Conservation (phyloP, 306 rosid genomes). For the Glycyrrhiza uralensis region DNA sequence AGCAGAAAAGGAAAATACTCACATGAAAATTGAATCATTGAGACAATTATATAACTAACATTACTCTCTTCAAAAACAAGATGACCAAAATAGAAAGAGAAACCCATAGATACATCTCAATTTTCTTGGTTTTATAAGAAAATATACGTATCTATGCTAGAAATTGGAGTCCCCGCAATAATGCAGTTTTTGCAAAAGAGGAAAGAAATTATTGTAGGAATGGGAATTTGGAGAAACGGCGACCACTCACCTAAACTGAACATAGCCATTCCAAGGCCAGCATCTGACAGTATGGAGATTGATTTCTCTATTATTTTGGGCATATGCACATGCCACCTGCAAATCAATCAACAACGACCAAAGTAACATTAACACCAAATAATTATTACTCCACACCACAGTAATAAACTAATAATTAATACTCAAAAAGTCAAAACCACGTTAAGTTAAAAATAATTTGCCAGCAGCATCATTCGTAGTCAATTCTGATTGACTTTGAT, state of each 20-base stretch:
- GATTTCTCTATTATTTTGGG: slow-evolving; percentile 73
- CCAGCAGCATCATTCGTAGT: background rate
- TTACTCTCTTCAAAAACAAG: background rate
- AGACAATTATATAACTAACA: background rate
- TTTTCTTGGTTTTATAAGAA: background rate
- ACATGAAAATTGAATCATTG: background rate
- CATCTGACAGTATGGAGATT: slow-evolving; percentile 94
- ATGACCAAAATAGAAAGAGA: background rate
- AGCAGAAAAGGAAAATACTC: background rate
- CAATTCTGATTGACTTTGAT: slow-evolving; percentile 10
- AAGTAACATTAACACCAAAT: background rate
- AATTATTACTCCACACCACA: background rate
- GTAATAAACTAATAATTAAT: background rate
- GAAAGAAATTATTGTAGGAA: slow-evolving; percentile 27
- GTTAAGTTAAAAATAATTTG: background rate
- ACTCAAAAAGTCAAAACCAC: slow-evolving; percentile 12
- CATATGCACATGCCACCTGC: slow-evolving; percentile 91
- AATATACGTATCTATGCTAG: background rate
- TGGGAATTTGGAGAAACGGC: slow-evolving; percentile 10
- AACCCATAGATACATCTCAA: background rate
- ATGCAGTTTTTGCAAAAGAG: background rate
- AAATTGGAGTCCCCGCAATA: background rate
- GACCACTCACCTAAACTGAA: slow-evolving; percentile 90
- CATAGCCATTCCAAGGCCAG: slow-evolving; percentile 99
- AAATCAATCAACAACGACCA: slow-evolving; percentile 7